Evolutionary conservation across 2,329 filamentous ascomycete genomes (phyloP), one percentile per base, ranked within the genome.

Genomic region (Aspergillus fumigatiaffinis): DNA sequence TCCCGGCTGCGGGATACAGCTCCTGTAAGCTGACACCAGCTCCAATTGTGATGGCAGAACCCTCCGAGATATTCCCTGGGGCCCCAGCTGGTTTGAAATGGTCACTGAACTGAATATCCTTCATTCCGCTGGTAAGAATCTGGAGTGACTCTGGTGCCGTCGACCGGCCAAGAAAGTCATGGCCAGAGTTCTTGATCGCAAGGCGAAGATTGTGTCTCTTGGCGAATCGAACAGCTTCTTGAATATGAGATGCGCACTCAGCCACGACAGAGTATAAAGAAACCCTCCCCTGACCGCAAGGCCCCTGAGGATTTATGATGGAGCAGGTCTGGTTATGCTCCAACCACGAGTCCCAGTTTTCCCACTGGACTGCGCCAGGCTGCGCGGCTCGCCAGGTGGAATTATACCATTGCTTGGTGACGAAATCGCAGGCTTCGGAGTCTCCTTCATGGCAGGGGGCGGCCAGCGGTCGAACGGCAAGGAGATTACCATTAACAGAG

Each of bases 261-360:
- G 69, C 71, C 20, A 69, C 59, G 21, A 71, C 71, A 3, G 73
- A 75, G 60, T 73, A 76, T 10, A 71, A 58, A 4, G 76, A 71
- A 29, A 77, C 66, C 3, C 68, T 69, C 2, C 75, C 74, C 52
- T 76, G 73, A 2, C 59, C 60, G 29, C 74, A 76, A 3, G 66
- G 61, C 0, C 58, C 58, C 14, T 57, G 51, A 38, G 53, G 54
- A 1, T 58, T 66, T 29, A 69, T 71, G 10, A 76, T 64, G 48
- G 73, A 73, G 58, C 76, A 77, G 14, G 57, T 71, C 56, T 77
- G 63, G 51, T 75, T 66, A 1, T 59, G 63, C 41, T 69, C 66
- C 4, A 71, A 68, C 69, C 73, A 75, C 4, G 71, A 67, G 52
- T 78, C 76, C 69, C 74, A 78, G 59, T 74, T 77, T 47, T 68